Evolutionary conservation across 2,329 filamentous ascomycete genomes (phyloP).

Genomic region (Ophiostoma pallidulum): DNA sequence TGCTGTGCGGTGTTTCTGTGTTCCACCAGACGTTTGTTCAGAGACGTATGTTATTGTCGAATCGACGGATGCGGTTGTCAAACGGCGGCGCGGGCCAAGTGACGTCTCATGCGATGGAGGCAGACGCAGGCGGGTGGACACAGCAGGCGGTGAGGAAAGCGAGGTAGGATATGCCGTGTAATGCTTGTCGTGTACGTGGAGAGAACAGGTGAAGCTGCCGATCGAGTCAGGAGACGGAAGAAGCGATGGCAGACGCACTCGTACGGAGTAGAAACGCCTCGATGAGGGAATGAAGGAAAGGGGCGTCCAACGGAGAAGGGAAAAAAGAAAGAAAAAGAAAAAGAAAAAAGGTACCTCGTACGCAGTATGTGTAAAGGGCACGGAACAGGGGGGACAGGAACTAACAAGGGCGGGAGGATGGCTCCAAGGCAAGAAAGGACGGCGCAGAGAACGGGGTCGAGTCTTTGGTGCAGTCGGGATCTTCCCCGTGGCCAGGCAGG

Average conservation of each 20-base stretch:
- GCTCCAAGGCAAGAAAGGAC: background rate
- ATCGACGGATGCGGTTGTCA: background rate
- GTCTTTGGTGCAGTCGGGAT: too few relatives aligned
- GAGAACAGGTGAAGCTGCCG: background rate
- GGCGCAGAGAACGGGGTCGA: background rate
- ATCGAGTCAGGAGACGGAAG: background rate
- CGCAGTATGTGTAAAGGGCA: too few relatives aligned
- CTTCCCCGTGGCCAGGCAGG: background rate
- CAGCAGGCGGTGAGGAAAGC: conserved; percentile 7
- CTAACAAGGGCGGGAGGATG: too few relatives aligned
- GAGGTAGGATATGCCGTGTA: background rate
- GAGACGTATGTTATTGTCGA: background rate
- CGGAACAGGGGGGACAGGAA: conserved; percentile 1
- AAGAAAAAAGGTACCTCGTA: background rate
- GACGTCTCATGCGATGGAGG: conserved; percentile 2
- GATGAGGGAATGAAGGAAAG: too few relatives aligned
- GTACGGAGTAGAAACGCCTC: background rate
- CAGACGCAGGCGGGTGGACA: background rate
- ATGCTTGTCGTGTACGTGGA: background rate
- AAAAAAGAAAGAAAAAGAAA: background rate
- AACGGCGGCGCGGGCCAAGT: background rate
- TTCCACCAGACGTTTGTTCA: conserved; percentile 1
- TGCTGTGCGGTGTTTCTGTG: too few relatives aligned
- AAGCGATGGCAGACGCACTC: too few relatives aligned
- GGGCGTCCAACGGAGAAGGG: background rate